Evolutionary conservation across 140 eudicot genomes (phyloP), one percentile per base, ranked within the genome.

Genomic region (Anethum foeniculum): DNA sequence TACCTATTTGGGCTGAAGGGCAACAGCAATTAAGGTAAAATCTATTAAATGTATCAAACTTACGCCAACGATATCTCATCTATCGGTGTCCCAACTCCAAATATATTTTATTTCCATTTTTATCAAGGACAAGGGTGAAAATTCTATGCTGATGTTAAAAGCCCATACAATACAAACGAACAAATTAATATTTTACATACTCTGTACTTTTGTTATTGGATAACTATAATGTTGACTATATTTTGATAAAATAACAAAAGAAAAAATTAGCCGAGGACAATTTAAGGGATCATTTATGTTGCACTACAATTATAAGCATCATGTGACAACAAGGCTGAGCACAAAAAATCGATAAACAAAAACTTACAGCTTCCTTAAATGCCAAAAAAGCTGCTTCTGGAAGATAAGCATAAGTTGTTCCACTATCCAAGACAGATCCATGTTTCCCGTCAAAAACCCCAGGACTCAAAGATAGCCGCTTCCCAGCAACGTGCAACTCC

Each of bases 401-500:
- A 75, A 96, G 83, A 79, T 93, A 96, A 16, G 96, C 97, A 87
- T 96, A 93, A 15, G 98, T 96, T 76, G 98, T 96, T 75, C 99
- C 98, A 82, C 97, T 93, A 82, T 93, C 98, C 9, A 93, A 82
- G 58, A 93, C 94, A 34, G 96, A 91, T 78, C 98, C 98, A 85
- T 89, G 97, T 62, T 89, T 93, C 65, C 92, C 93, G 80, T 91
- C 96, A 85, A 96, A 96, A 82, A 90, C 93, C 67, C 76, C 83
- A 1, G 93, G 88, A 77, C 75, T 80, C 49, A 94, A 38, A 74
- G 90, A 82, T 79, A 94, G 85, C 77, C 80, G 77, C 89, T 92
- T 94, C 81, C 99, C 99, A 83, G 95, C 99, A 83, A 94, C 97
- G 76, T 87, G 93, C 16, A 92, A 71, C 88, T 87, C 99, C 91